These are phyloP conservation scores for Phytophthora agathidicida DNA, from an alignment of 352 stramenopile genomes.

Conservation along the genomic window DNA sequence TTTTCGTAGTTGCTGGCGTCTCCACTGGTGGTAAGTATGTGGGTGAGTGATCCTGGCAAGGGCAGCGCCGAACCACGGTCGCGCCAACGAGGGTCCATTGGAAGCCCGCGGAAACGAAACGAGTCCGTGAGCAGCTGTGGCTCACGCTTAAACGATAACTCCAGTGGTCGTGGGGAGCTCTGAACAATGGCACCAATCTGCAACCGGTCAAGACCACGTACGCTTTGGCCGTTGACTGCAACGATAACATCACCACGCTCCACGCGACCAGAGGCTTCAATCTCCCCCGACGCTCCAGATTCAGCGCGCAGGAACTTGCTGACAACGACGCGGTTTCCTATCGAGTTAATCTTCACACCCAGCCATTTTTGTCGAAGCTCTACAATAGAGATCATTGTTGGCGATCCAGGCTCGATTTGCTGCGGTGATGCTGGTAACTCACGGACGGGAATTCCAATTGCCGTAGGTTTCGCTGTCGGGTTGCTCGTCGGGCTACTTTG, in stretches of 20 bases:
- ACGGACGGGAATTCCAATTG: constrained; percentile 26
- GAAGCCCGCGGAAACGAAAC: constrained; percentile 65
- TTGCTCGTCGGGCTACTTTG: constrained; percentile 29
- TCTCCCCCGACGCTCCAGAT: constrained; percentile 64
- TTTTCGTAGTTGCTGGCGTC: constrained; percentile 16
- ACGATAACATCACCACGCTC: constrained; percentile 67
- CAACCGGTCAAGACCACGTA: constrained; percentile 64
- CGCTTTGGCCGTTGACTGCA: constrained; percentile 65
- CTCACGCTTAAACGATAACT: constrained; percentile 67
- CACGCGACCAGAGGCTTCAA: constrained; percentile 68
- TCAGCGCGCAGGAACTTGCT: constrained; percentile 74
- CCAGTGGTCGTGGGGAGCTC: constrained; percentile 54
- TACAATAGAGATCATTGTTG: constrained; percentile 33
- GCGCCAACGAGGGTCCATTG: constrained; percentile 58
- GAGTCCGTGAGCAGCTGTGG: constrained; percentile 50
- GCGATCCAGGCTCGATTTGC: constrained; percentile 15
- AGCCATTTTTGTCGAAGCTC: constrained; percentile 75
- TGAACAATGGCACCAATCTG: constrained; percentile 69
- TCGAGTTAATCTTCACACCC: constrained; percentile 79
- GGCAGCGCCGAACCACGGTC: constrained; percentile 57
- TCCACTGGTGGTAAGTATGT: constrained; percentile 33
- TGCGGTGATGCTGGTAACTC: constrained; percentile 15
- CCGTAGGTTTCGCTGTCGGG: constrained; percentile 2
- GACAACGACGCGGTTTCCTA: constrained; percentile 71
- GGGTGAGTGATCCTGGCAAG: constrained; percentile 49